Conservation (phyloP, 352 stramenopile genomes). For the Peronospora farinosa region DNA sequence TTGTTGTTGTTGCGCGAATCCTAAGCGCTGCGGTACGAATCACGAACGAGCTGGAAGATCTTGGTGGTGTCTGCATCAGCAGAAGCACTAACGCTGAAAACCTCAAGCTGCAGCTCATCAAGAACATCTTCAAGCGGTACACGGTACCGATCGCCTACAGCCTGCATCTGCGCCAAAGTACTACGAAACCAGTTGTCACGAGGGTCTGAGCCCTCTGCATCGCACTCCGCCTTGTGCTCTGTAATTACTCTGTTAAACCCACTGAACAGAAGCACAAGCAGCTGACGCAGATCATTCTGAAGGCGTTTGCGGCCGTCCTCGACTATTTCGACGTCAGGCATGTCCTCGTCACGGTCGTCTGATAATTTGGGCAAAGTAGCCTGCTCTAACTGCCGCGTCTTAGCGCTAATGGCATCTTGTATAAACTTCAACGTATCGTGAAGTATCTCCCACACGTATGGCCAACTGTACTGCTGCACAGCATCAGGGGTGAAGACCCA, state of each 20-base stretch:
- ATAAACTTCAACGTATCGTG: slow-evolving; percentile 63
- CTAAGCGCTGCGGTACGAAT: slow-evolving; percentile 59
- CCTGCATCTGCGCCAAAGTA: slow-evolving; percentile 64
- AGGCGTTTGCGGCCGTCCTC: slow-evolving; percentile 36
- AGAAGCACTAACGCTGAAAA: slow-evolving; percentile 42
- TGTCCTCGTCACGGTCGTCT: slow-evolving; percentile 36
- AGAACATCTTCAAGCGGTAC: slow-evolving; percentile 45
- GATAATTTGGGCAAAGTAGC: slow-evolving; percentile 22
- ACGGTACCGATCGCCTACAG: slow-evolving; percentile 52
- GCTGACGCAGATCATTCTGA: slow-evolving; percentile 43
- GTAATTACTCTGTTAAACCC: slow-evolving; percentile 68
- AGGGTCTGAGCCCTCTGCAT: slow-evolving; percentile 59
- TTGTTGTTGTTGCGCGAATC: slow-evolving; percentile 1
- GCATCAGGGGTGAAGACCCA: slow-evolving; percentile 79
- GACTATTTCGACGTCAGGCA: slow-evolving; percentile 39
- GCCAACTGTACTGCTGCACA: slow-evolving; percentile 85
- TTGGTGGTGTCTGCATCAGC: slow-evolving; percentile 67
- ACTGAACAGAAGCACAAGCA: slow-evolving; percentile 52
- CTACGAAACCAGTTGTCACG: slow-evolving; percentile 81
- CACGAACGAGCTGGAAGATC: slow-evolving; percentile 63
- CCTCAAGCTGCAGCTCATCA: slow-evolving; percentile 43
- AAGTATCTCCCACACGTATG: slow-evolving; percentile 81
- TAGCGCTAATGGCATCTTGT: slow-evolving; percentile 32
- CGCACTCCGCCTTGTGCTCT: slow-evolving; percentile 74
- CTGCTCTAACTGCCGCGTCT: slow-evolving; percentile 33